Evolutionary conservation across 1,284 basidiomycete genomes (phyloP), one percentile per base, ranked within the genome.

Genomic region (Cryptococcus hybrid): DNA sequence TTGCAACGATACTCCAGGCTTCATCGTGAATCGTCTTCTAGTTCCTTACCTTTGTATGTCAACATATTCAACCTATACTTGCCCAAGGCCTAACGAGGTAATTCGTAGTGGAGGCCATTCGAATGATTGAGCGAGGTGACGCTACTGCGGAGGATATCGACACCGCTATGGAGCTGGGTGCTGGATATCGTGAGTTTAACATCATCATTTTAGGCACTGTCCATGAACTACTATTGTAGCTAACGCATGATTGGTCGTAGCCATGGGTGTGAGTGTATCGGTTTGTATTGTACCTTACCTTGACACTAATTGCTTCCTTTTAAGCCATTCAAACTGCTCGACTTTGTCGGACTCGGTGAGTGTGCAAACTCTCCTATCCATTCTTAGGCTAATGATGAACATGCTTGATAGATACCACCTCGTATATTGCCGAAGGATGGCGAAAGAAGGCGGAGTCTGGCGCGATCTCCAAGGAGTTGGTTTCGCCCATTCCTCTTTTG

Each of bases 111-210:
- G 83, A 84, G 69, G 81, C 82, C 1, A 80, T 84, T 55, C 73
- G 82, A 40, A 82, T 84, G 78, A 76, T 83, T 18, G 83, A 84
- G 69, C 78, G 83, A 37, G 83, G 83, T 12, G 83, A 84, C 54
- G 83, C 83, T 0, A 79, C 81, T 7, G 71, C 80, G 11, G 78
- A 83, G 70, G 83, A 84, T 70, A 79, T 84, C 56, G 83, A 84
- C 70, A 80, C 76, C 9, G 83, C 83, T 40, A 84, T 84, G 83
- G 82, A 84, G 73, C 78, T 84, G 34, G 83, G 83, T 36, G 83
- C 83, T 12, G 83, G 83, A 11, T 76, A 78, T 66, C 77, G 74
- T 77, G 56, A 72, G 75, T 68, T n/a, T 30, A 30, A 30, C 30
- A 30, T 24, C 24, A 30, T n/a, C 69, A n/a, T 24, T 44, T 54